Base-by-base conservation (phyloP, 164 flowering plant species). In the Vitis rotundifolia region DNA sequence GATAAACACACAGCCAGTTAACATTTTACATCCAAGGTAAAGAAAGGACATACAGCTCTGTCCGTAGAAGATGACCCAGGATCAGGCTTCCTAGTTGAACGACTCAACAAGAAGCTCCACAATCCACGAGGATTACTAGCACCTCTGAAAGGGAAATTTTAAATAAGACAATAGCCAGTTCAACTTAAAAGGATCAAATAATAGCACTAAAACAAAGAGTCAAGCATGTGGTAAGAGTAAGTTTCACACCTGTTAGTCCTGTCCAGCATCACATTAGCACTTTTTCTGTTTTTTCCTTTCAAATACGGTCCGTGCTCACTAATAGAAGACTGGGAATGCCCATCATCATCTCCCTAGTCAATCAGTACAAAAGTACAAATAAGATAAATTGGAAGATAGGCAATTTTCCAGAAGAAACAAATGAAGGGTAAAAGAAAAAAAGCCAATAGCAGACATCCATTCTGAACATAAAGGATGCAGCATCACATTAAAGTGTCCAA, bases 261-360 rank as follows among this genome's bases (percentile, higher is more conserved):
- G 37, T 80, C 86, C 28, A 47, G 22, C 49, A 64, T 55, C 13
- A 54, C 15, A 37, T 61, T 66, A 49, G 77, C 68, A 66, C 65
- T 64, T 59, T 78, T 78, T 63, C 71, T 79, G 61, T 16, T 75
- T 69, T 77, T 79, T 37, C 74, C 84, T 68, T 75, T 83, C 11
- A 67, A 10, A 70, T 54, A 71, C 26, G 63, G 79, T 68, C 59
- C 75, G 75, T 78, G 79, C 70, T 75, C 80, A 69, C 74, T 70
- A 55, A 22, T 57, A 51, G 86, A 73, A 48, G 84, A 68, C 51
- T 66, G 63, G 29, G 83, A 75, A 61, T 47, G 68, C 78, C 55
- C 67, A 29, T 78, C 87, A 71, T 73, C 87, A 74, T 74, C 92
- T 71, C 84, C 96, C 98, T 94, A 75, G 51, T 72, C 58, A 51